Base-by-base conservation (phyloP, 352 stramenopile genomes). In the Halophytophthora polymorphica region DNA sequence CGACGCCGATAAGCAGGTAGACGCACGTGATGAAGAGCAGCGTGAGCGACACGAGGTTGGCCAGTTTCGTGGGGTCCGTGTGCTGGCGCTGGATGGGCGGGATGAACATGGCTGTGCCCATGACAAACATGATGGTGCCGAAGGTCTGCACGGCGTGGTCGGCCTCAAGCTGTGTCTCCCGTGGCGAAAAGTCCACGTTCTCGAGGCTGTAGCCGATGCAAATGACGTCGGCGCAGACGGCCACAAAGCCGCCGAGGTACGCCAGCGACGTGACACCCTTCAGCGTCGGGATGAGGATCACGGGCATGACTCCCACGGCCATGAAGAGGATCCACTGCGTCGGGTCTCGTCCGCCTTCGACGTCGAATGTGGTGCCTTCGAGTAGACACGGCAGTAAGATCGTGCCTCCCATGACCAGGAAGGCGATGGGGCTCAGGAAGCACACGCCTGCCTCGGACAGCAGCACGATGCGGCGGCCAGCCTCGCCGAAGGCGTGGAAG, bases 1-100 rank as follows among this genome's bases (percentile, higher is more conserved):
- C 49, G 39, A 85, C 70, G 2, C 79, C 77, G 43, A 87, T 77
- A 25, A 87, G 53, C 67, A 88, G 66, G 61, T 88, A 88, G 28
- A 90, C 66, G 4, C 66, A 85, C 19, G 72, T 90, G 58, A 88
- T 84, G 52, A 82, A 77, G 21, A 90, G 61, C 23, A 90, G 46
- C 12, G 79, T 88, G 28, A 84, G 63, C 8, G 73, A 85, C 29
- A 87, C 69, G 10, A 87, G 52, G 29, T 86, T 85, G 10, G 65
- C 70, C 19, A 88, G 55, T 10, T 69, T 63, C 13, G 54, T 61
- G 14, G 76, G 73, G 19, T 85, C 64, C 2, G 61, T 63, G 48
- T 83, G 71, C 45, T 88, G 76, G 0, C 76, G 67, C 55, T 86
- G 74, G 13, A 86, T 83, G 6, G 79, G 72, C 17, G 76, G 71